Base-by-base conservation (phyloP, 441 rosid genomes). In the Isatis lusitanica region DNA sequence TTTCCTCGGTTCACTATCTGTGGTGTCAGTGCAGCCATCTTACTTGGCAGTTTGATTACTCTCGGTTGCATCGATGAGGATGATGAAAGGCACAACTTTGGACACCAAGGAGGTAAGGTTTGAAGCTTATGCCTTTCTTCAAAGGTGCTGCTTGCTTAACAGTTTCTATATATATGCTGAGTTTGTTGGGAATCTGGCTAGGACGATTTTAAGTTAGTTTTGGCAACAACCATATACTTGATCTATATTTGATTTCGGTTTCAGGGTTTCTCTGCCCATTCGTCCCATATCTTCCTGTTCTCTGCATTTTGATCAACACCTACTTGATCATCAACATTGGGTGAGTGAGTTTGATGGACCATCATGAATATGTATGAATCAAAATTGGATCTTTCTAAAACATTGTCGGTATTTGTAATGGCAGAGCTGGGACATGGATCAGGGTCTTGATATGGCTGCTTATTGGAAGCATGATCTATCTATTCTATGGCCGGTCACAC, bases 201-300 rank as follows among this genome's bases (percentile, higher is more conserved):
- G 55, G 44, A 31, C 5, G 35, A 26, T 17, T 40, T 13, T 12
- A 3, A 18, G 11, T 28, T n/a, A 26, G 33, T 8, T 43, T 42
- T 68, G 10, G 36, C 57, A 46, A 16, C 52, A 42, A 44, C 64
- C 44, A 9, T 21, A 46, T 56, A 15, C 62, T 61, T 39, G 21
- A 42, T 10, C 15, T 43, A 26, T 21, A 13, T 65, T 50, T 15
- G 57, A 71, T 61, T 61, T 26, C 9, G 0, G 3, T 51, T 67
- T 70, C 93, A 90, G 95, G 93, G 71, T 90, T 90, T 59, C 69
- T 68, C 30, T 90, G 96, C 73, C 93, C 93, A 16, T 85, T 78
- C 26, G 93, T 90, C 50, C 96, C 96, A 6, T 80, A 76, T 74
- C 75, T 90, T 63, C 96, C 96, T 0, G 83, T 80, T 48, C 85